Conservation (phyloP, 208 protist species). For the Acanthamoeba culbertsoni region DNA sequence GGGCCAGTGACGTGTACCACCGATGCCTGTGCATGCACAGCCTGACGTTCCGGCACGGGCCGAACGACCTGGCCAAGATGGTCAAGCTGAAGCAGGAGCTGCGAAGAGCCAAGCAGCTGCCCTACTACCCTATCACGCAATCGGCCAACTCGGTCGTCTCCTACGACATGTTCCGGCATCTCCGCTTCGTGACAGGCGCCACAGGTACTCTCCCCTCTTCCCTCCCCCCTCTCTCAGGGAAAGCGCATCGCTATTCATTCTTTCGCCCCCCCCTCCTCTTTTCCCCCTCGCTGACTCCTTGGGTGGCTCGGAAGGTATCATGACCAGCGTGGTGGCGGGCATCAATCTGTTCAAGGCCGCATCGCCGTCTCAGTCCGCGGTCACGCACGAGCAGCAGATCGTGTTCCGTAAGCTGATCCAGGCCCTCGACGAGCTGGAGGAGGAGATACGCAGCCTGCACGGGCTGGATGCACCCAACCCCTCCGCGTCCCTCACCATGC, state of each 20-base stretch:
- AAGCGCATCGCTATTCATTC: background rate
- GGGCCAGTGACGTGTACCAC: conserved; percentile 44
- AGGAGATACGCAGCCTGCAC: background rate
- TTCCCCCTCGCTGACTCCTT: background rate
- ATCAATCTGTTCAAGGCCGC: conserved; percentile 29
- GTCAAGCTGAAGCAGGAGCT: conserved; percentile 49
- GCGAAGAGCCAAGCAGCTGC: background rate
- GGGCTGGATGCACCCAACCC: background rate
- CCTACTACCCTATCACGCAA: conserved; percentile 25
- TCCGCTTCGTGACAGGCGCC: conserved; percentile 14
- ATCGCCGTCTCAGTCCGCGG: background rate
- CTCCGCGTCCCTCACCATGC: background rate
- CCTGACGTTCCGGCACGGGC: conserved; percentile 5
- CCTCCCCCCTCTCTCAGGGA: background rate
- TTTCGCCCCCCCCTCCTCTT: too few species aligned
- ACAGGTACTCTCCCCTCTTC: background rate
- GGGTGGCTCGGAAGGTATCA: background rate
- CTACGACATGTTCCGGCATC: background rate
- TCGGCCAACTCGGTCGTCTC: background rate
- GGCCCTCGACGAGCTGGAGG: conserved; percentile 15
- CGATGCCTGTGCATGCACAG: conserved; percentile 44
- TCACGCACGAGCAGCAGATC: background rate
- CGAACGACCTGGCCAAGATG: conserved; percentile 18
- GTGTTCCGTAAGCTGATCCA: conserved; percentile 21
- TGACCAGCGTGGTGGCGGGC: conserved; percentile 35